Conservation (phyloP, 2,329 filamentous ascomycete genomes). For the Chlorencoelia australis region DNA sequence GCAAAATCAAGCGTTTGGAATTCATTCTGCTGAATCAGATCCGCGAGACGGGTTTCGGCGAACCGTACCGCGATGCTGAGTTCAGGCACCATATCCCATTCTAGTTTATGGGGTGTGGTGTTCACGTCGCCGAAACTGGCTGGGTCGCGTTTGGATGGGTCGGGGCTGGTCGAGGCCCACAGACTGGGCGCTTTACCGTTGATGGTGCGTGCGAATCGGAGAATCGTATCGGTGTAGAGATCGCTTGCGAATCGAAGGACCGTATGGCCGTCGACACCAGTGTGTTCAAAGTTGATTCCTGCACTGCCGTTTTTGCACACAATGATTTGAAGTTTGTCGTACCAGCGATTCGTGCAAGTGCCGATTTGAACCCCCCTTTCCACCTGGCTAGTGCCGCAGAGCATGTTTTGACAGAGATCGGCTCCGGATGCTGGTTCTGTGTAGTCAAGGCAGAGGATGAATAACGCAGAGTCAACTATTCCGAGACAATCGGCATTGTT, state of each 20-base stretch:
- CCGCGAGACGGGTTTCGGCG: constrained; percentile 85
- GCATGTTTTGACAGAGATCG: constrained; percentile 95
- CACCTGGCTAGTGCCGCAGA: constrained; percentile 87
- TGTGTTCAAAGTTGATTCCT: constrained; percentile 98
- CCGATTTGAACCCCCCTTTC: constrained; percentile 92
- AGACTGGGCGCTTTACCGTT: constrained; percentile 86
- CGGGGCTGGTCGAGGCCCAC: constrained; percentile 84
- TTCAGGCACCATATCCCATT: constrained; percentile 96
- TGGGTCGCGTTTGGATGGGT: constrained; percentile 85
- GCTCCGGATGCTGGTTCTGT: constrained; percentile 73
- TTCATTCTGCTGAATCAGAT: constrained; percentile 93
- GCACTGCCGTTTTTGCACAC: constrained; percentile 98
- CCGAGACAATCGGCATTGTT: constrained; percentile 95
- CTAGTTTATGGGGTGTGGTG: constrained; percentile 88
- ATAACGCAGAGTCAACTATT: constrained; percentile 89
- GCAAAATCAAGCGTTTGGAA: constrained; percentile 85
- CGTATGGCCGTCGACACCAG: constrained; percentile 93
- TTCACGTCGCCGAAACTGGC: constrained; percentile 87
- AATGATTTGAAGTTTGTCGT: constrained; percentile 97
- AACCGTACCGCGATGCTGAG: constrained; percentile 86
- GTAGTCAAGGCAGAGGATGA: constrained; percentile 86
- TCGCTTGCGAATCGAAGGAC: constrained; percentile 94
- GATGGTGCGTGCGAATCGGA: constrained; percentile 89
- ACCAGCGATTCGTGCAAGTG: constrained; percentile 97
- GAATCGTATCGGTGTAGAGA: constrained; percentile 93